Evolutionary conservation across 2,329 filamentous ascomycete species (phyloP).

Genomic region (Thelonectria olida): DNA sequence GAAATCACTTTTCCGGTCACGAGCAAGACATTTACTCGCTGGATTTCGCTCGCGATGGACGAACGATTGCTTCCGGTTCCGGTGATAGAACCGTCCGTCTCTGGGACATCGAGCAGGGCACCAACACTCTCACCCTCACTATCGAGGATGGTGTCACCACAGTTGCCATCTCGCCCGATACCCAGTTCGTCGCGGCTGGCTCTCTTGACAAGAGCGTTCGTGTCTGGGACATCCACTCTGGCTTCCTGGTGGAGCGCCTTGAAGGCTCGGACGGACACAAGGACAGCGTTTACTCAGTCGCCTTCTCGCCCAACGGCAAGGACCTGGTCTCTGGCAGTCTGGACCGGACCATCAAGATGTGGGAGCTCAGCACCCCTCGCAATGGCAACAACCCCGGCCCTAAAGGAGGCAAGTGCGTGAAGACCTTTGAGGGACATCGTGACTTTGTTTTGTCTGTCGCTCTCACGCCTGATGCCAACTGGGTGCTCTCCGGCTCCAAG

Average conservation of each 20-base stretch:
- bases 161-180: conserved; percentile 95
- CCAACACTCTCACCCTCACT: conserved; percentile 83
- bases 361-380: conserved; percentile 84
- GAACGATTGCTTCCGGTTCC: conserved; percentile 93
- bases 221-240: conserved; percentile 91
- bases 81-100: conserved; percentile 94
- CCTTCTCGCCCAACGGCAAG: conserved; percentile 92
- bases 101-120: conserved; percentile 91
- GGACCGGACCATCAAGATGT: conserved; percentile 99
- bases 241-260: conserved; percentile 87
- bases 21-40: conserved; percentile 98
- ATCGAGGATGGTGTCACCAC: conserved; percentile 98
- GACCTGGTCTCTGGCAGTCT: conserved; percentile 94
- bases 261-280: conserved; percentile 95
- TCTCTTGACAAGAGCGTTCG: conserved; percentile 97
- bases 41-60: conserved; percentile 92
- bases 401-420: conserved; percentile 92
- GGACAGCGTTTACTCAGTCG: conserved; percentile 95
- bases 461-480: conserved; percentile 90
- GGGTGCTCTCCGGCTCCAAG: conserved; percentile 98
- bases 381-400: conserved; percentile 72
- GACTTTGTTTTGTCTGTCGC: conserved; percentile 98
- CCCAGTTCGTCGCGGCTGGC: conserved; percentile 91
- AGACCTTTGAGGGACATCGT: conserved; percentile 97
- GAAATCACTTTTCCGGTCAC: conserved; percentile 93